phyloP scores from a whole-genome alignment of 2,329 filamentous ascomycete genomes.

The Diaporthe citrichinensis region DNA sequence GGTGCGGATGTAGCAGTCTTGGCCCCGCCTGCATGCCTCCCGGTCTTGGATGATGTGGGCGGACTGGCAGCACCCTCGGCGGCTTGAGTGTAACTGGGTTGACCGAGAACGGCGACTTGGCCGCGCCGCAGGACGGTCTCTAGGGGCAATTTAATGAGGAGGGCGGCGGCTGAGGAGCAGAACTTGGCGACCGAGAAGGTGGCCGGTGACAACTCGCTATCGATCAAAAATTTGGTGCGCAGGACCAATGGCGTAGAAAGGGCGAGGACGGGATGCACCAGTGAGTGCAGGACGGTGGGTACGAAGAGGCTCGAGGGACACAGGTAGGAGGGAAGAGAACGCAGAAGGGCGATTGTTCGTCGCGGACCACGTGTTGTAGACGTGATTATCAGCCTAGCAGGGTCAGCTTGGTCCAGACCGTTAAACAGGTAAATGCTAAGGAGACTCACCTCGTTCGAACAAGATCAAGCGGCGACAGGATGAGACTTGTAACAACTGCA shows the following conservation, averaged over 20 bases:
- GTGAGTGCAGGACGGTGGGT: conserved; percentile 89
- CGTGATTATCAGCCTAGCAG: conserved; percentile 81
- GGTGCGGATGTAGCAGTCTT: conserved; percentile 42
- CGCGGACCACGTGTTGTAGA: conserved; percentile 81
- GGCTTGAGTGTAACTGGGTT: conserved; percentile 65
- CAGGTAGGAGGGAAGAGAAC: conserved; percentile 82
- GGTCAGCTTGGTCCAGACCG: conserved; percentile 46
- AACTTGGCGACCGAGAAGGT: conserved; percentile 89
- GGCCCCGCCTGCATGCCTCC: conserved; percentile 5
- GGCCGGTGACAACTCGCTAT: conserved; percentile 84
- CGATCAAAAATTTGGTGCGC: conserved; percentile 86
- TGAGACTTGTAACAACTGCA: conserved; percentile 80
- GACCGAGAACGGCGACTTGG: conserved; percentile 80
- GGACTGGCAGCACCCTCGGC: conserved; percentile 53
- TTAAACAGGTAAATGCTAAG: not conserved
- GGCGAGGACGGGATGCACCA: conserved; percentile 85
- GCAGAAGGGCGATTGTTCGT: conserved; percentile 83
- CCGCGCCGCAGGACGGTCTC: conserved; percentile 93
- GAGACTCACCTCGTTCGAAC: conserved; percentile 79
- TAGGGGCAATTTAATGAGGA: conserved; percentile 89
- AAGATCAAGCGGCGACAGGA: conserved; percentile 90
- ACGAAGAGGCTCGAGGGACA: conserved; percentile 80
- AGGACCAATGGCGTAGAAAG: conserved; percentile 88
- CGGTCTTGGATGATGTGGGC: conserved; percentile 43
- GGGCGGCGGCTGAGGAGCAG: conserved; percentile 81